Conservation (phyloP, 179 eudicot genomes). For the Vitellaria paradoxa region DNA sequence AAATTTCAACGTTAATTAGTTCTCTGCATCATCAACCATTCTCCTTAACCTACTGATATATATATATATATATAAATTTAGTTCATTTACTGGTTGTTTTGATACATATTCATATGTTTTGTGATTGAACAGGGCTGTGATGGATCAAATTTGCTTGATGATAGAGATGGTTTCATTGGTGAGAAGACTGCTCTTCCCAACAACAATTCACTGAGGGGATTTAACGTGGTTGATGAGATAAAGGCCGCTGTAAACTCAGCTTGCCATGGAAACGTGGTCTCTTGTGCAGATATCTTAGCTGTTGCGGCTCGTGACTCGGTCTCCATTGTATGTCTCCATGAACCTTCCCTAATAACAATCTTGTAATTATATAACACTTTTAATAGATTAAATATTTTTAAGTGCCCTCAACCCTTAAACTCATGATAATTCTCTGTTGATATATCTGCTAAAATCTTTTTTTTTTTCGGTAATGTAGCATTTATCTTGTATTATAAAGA, state of each 20-base stretch:
- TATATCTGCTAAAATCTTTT: too few relatives aligned
- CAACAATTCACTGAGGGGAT: conserved; percentile 30
- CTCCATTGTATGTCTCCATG: conserved; percentile 20
- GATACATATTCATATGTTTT: not conserved
- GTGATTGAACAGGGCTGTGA: conserved; percentile 34
- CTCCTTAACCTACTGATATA: too few relatives aligned
- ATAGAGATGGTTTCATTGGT: conserved; percentile 30
- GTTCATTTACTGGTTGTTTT: too few relatives aligned
- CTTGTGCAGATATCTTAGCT: conserved; percentile 49
- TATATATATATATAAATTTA: too few relatives aligned
- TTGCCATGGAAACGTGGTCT: conserved; percentile 32
- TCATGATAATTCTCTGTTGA: too few relatives aligned
- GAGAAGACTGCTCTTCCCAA: conserved; percentile 39
- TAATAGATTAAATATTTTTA: not conserved
- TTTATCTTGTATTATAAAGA: too few relatives aligned
- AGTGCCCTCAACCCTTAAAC: too few relatives aligned
- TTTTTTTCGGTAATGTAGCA: too few relatives aligned
- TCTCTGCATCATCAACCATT: not conserved
- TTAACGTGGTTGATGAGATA: conserved; percentile 30
- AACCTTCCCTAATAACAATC: not conserved
- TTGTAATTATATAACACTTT: too few relatives aligned
- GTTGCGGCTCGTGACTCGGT: conserved; percentile 37
- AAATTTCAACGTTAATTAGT: not conserved
- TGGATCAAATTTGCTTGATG: conserved; percentile 37
- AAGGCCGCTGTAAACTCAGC: conserved; percentile 30